These are phyloP conservation scores for Cucumis sativus DNA, from an alignment of 306 rosid genomes.

Conservation along the genomic window Cucumber_9930_V3 NC_026661.2:16008001-16008500, in stretches of 20 bases:
- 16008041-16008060: too few species aligned
- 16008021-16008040: too few species aligned
- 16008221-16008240: background rate
- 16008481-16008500: too few species aligned
- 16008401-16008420: background rate
- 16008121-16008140: too few species aligned
- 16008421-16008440: background rate
- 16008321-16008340: background rate
- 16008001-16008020: too few species aligned
- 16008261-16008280: conserved; percentile 5
- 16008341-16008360: background rate
- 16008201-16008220: background rate
- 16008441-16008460: too few species aligned
- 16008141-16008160: background rate
- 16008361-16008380: background rate
- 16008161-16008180: background rate
- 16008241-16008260: background rate
- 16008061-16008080: too few species aligned
- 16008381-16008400: background rate
- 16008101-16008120: too few species aligned
- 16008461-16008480: too few species aligned
- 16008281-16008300: background rate
- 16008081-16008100: too few species aligned
- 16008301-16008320: conserved; percentile 6
- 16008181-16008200: background rate